Evolutionary conservation across 2,329 filamentous ascomycete species (phyloP).

Genomic region (Didymella keratinophila): DNA sequence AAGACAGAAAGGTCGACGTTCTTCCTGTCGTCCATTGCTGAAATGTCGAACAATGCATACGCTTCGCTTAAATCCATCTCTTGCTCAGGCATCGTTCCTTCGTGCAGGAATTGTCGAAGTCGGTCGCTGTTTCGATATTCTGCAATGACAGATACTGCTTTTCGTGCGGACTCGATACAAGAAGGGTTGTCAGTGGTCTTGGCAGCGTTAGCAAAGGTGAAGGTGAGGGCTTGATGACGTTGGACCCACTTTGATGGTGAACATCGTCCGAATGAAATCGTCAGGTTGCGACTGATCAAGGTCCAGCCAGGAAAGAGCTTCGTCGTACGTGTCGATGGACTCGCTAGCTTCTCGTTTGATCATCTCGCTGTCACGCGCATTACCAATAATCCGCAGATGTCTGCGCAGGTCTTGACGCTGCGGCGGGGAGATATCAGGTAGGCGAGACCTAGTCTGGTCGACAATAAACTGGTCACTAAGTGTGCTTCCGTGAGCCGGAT

Average conservation of each 20-base stretch:
- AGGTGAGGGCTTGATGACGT: not conserved
- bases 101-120: constrained; percentile 62
- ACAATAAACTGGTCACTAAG: constrained; percentile 68
- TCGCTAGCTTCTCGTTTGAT: constrained; percentile 67
- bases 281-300: constrained; percentile 59
- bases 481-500: constrained; percentile 47
- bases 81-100: constrained; percentile 57
- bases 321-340: constrained; percentile 67
- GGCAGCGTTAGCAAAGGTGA: constrained; percentile 16
- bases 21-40: constrained; percentile 59
- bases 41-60: constrained; percentile 54
- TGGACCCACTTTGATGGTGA: constrained; percentile 60
- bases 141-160: constrained; percentile 67
- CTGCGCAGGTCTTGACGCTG: constrained; percentile 65
- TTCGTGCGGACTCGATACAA: constrained; percentile 59
- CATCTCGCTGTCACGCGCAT: constrained; percentile 63
- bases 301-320: constrained; percentile 69
- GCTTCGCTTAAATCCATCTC: constrained; percentile 61
- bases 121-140: constrained; percentile 63
- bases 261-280: constrained; percentile 66
- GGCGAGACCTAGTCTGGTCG: constrained; percentile 65
- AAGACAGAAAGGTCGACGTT: constrained; percentile 58
- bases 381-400: constrained; percentile 67
- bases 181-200: constrained; percentile 61
- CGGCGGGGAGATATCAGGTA: constrained; percentile 61